Evolutionary conservation across 768 basidiomycete species (phyloP).

Genomic region (Pholiota microspora): DNA sequence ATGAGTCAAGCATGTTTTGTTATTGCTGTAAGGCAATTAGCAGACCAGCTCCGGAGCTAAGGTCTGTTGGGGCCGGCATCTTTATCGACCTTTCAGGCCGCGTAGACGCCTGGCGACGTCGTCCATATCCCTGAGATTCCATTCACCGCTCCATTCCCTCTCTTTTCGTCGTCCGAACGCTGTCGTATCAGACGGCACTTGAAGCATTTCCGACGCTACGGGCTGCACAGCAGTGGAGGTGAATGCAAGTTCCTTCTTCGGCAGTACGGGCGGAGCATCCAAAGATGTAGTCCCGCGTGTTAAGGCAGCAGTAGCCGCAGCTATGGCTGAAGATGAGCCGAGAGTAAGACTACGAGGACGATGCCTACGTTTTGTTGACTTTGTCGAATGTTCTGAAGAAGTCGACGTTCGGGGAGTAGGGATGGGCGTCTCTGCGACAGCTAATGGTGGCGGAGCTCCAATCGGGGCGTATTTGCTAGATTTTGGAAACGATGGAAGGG

Average conservation of each 20-base stretch:
- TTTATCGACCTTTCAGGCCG: conserved; percentile 23
- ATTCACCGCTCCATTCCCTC: conserved; percentile 38
- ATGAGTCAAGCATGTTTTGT: not conserved
- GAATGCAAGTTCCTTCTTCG: not conserved
- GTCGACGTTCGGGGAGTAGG: not conserved
- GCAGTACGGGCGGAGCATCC: not conserved
- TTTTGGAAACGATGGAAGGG: not conserved
- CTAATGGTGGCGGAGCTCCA: not conserved
- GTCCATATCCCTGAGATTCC: conserved; percentile 35
- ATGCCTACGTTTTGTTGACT: conserved; percentile 11
- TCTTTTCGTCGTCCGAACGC: conserved; percentile 29
- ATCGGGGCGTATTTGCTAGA: not conserved
- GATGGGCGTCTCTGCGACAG: not conserved
- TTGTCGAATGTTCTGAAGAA: not conserved
- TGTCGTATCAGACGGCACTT: not conserved
- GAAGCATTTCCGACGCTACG: not conserved
- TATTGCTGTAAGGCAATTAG: not conserved
- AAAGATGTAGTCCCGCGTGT: conserved; percentile 4
- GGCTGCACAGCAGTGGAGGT: not conserved
- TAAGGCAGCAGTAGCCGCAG: conserved; percentile 10
- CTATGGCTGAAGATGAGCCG: conserved; percentile 19
- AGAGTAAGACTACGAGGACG: conserved; percentile 19
- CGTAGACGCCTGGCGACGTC: conserved; percentile 30
- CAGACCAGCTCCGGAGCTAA: not conserved
- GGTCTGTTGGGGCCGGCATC: not conserved